Base-by-base conservation (phyloP, 2,329 filamentous ascomycete species). In the Setomelanomma holmii region DNA sequence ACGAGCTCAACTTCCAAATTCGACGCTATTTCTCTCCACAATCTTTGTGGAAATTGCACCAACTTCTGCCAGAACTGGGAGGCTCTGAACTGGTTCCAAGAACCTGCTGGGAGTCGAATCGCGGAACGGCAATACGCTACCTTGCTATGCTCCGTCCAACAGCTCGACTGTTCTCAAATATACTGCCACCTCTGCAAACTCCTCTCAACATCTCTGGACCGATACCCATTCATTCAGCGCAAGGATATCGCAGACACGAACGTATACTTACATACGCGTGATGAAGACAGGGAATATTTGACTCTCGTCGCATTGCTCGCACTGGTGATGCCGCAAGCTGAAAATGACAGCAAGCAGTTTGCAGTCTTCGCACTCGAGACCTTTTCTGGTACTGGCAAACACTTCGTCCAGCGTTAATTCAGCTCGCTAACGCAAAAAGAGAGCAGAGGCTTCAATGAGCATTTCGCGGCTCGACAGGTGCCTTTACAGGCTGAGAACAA, bases 401-500 rank as follows among this genome's bases (percentile, higher is more conserved):
- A n/a, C n/a, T n/a, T n/a, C n/a, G n/a, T n/a, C n/a, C n/a, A n/a
- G n/a, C n/a, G n/a, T n/a, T n/a, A n/a, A n/a, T n/a, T n/a, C n/a
- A n/a, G n/a, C n/a, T n/a, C n/a, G n/a, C n/a, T n/a, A n/a, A n/a
- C n/a, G n/a, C n/a, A n/a, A n/a, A n/a, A n/a, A n/a, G n/a, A n/a
- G 2, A 14, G 10, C 2, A 40, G 40, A 7, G 45, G 22, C 12
- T 58, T 58, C 22, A 5, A 39, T 14, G 16, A 45, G 5, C 39
- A 55, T 16, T 20, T 58, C 5, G 39, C 35, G 0, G 42, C 48
- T 1, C 43, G n/a, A 19, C 14, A 24, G 11, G 22, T 47, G 11
- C 48, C 48, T 3, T 5, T 40, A 0, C n/a, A 23, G 8, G 48
- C 55, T n/a, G 33, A 21, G 6, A 34, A 55, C 7, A 58, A 58